Evolutionary conservation across 2,329 filamentous ascomycete genomes (phyloP), one percentile per base, ranked within the genome.

Genomic region (Diaporthe amygdali): DNA sequence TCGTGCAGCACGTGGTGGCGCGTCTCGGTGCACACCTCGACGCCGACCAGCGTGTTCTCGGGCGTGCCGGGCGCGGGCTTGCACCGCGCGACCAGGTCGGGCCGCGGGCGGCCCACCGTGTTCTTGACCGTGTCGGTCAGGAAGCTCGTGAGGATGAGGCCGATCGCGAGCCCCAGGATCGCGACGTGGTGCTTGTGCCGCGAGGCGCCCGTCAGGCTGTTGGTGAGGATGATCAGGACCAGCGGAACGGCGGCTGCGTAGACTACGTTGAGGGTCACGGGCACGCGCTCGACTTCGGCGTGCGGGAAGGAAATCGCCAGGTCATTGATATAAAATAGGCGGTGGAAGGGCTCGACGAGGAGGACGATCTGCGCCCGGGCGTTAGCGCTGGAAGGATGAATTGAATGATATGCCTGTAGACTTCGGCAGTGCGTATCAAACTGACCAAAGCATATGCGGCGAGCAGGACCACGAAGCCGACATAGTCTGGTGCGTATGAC

Each of bases 51-150:
- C 5, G 81, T 80, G 74, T 88, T 77, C 7, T 78, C 78, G 49
- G 86, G 83, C 2, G 88, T 89, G 41, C 81, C 84, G 0, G 78
- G 39, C 0, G 77, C 83, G 0, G 96, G 95, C 74, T 93, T 91
- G 82, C 96, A 99, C 46, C 96, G 91, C n/a, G 92, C 91, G 32
- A 91, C 78, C 5, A 91, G 79, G 74, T 91, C 89, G 0, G 89
- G 89, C 7, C 89, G 83, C 20, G 95, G 94, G 14, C 94, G 85
- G 10, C 94, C 94, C 32, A 96, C 93, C 12, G 93, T 89, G 79
- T 97, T 97, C 82, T 99, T 99, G 78, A 98, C 87, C 34, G 96
- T 84, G 79, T 98, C 95, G 54, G 96, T 98, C 52, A 98, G 85
- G 80, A 98, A 93, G 7, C 90, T 89, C 0, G 94, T 92, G 63